Conservation (phyloP, 257 asterid species). For the Penstemon eatonii region DNA sequence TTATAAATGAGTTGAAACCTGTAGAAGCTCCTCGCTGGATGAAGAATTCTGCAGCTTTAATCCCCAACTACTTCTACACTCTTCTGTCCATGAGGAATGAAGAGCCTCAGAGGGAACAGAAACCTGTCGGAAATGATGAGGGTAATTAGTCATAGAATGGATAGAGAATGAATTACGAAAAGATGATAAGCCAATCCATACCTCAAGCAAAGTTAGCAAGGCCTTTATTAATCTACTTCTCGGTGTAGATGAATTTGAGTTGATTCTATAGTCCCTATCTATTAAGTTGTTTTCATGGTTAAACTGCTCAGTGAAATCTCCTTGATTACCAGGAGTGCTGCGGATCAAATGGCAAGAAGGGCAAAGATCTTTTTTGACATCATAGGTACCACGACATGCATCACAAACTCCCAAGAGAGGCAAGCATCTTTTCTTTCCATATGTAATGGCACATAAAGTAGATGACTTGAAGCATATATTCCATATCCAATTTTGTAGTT, state of each 20-base stretch:
- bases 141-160: background rate
- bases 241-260: slow-evolving; percentile 47
- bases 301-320: slow-evolving; percentile 32
- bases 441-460: slow-evolving; percentile 47
- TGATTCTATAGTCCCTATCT: slow-evolving; percentile 28
- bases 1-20: slow-evolving; percentile 47
- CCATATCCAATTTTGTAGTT: slow-evolving; percentile 81
- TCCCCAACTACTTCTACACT: slow-evolving; percentile 71
- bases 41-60: slow-evolving; percentile 60
- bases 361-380: slow-evolving; percentile 44
- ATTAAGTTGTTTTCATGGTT: slow-evolving; percentile 33
- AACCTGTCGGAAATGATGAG: slow-evolving; percentile 47
- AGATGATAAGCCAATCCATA: slow-evolving; percentile 31
- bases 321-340: slow-evolving; percentile 30
- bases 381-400: slow-evolving; percentile 54
- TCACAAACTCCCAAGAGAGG: slow-evolving; percentile 67
- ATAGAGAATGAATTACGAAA: slow-evolving; percentile 5
- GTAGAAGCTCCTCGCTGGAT: slow-evolving; percentile 64
- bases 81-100: slow-evolving; percentile 82
- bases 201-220: slow-evolving; percentile 72
- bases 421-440: slow-evolving; percentile 59
- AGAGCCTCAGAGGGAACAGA: slow-evolving; percentile 78
- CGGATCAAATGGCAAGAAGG: slow-evolving; percentile 45
- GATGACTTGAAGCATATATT: slow-evolving; percentile 68
- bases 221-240: slow-evolving; percentile 74